phyloP scores from a whole-genome alignment of 2,329 filamentous ascomycete genomes.

The Pseudocercospora eumusae region DNA sequence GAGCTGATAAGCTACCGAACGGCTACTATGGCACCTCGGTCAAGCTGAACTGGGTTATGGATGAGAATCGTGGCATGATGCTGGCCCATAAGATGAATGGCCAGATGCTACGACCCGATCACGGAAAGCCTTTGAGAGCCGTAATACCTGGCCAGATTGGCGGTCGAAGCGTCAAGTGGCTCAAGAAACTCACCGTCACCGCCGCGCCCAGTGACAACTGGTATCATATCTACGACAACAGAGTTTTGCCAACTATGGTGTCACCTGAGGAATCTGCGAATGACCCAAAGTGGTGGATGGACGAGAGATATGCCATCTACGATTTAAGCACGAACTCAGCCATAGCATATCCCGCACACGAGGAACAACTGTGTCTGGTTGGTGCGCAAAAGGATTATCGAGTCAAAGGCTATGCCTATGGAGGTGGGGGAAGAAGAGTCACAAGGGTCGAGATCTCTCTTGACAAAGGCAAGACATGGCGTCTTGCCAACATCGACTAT shows the following conservation, averaged over 20 bases:
- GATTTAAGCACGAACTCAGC: conserved; percentile 87
- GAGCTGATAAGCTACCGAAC: conserved; percentile 82
- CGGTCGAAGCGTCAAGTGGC: conserved; percentile 89
- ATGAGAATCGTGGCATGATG: conserved; percentile 80
- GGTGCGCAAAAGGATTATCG: conserved; percentile 59
- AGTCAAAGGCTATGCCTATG: conserved; percentile 80
- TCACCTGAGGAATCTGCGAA: conserved; percentile 77
- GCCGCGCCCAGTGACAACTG: conserved; percentile 82
- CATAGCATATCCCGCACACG: conserved; percentile 75
- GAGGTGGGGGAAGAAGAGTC: conserved; percentile 80
- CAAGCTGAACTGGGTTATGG: conserved; percentile 85
- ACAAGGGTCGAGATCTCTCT: conserved; percentile 81
- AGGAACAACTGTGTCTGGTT: conserved; percentile 62
- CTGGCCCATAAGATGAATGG: conserved; percentile 91
- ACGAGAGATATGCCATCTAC: conserved; percentile 90
- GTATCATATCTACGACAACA: conserved; percentile 94
- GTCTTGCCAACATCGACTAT: conserved; percentile 73
- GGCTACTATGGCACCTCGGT: conserved; percentile 86
- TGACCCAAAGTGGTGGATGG: conserved; percentile 76
- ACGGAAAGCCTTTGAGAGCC: conserved; percentile 78
- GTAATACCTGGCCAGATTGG: conserved; percentile 91
- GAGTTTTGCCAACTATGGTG: conserved; percentile 83
- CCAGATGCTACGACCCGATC: conserved; percentile 74
- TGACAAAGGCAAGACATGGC: conserved; percentile 80
- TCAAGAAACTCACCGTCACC: conserved; percentile 78